A percentile compares a stretch with the other conserved stretches of the same genome.
These are phyloP conservation scores for Tetraselmis chui DNA, from an alignment of 139 green algal species.

Conservation along the genomic window DNA sequence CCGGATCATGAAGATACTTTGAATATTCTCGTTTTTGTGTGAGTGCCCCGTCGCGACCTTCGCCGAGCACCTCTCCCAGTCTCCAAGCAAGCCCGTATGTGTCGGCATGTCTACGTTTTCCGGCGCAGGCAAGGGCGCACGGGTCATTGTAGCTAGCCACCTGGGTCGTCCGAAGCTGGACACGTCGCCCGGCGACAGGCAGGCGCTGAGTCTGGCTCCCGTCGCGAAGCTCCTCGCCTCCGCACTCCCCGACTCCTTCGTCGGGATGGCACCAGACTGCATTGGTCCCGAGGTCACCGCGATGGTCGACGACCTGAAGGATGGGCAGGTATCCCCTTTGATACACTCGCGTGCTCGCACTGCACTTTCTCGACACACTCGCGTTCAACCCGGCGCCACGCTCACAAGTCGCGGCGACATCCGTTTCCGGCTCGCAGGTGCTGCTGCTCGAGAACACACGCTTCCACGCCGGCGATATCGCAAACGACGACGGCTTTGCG, in stretches of 20 bases:
- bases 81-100: too few relatives aligned
- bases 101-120: too few relatives aligned
- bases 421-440: conserved; percentile 19
- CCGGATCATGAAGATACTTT: too few relatives aligned
- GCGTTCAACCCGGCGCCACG: not conserved
- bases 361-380: not conserved
- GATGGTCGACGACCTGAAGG: conserved; percentile 12
- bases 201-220: conserved; percentile 13
- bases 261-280: conserved; percentile 25
- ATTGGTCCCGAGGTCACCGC: conserved; percentile 19
- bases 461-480: conserved; percentile 39
- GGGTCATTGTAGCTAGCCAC: conserved; percentile 25
- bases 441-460: conserved; percentile 51
- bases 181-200: conserved; percentile 13
- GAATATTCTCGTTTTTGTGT: too few relatives aligned
- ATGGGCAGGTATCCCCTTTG: conserved; percentile 25
- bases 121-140: conserved; percentile 11
- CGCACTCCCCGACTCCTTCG: conserved; percentile 21
- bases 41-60: too few relatives aligned
- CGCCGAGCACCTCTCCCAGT: too few relatives aligned
- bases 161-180: conserved; percentile 29
- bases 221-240: conserved; percentile 12
- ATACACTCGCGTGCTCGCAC: not conserved
- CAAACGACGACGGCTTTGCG: conserved; percentile 30
- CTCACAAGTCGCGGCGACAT: not conserved